Evolutionary conservation across 495 filamentous ascomycete genomes (phyloP).

Genomic region (Echria macrotheca): DNA sequence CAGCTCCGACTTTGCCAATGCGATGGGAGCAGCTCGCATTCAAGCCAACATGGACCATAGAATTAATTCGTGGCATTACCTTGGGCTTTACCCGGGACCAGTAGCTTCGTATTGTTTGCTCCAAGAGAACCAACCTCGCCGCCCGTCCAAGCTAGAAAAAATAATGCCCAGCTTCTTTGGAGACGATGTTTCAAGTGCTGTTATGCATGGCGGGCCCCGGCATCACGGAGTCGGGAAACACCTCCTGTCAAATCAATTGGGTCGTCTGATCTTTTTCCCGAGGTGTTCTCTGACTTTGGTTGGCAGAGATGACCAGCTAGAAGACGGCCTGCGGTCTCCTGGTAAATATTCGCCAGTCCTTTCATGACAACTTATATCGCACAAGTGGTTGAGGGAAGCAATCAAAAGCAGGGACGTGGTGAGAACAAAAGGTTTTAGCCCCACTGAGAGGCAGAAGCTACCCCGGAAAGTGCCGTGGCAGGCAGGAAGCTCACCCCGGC

Average conservation of each 20-base stretch:
- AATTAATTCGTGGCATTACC: too few relatives aligned
- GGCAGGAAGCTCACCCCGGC: background rate
- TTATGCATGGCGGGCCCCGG: constrained; percentile 11
- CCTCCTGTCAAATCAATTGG: constrained; percentile 6
- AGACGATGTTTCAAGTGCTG: constrained; percentile 18
- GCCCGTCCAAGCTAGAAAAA: background rate
- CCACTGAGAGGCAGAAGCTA: too few relatives aligned
- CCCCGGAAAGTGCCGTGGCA: constrained; percentile 10
- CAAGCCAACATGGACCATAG: too few relatives aligned
- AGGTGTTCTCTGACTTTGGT: too few relatives aligned
- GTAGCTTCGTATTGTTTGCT: background rate
- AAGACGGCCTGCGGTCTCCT: too few relatives aligned
- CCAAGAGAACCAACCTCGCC: constrained; percentile 2
- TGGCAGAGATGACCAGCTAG: too few relatives aligned
- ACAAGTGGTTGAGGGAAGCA: too few relatives aligned
- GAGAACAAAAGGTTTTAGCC: too few relatives aligned
- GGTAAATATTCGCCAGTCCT: too few relatives aligned
- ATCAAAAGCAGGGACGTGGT: too few relatives aligned
- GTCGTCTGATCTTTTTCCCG: constrained; percentile 3
- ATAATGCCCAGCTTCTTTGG: background rate
- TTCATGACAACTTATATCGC: too few relatives aligned
- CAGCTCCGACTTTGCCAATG: background rate
- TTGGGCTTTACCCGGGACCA: too few relatives aligned
- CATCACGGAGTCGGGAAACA: constrained; percentile 5
- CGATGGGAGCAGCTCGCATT: background rate